Percentiles rank a stretch among this genome's conserved stretches.
Conservation (phyloP, 2,329 filamentous ascomycete genomes). For the Aspergillus eucalypticola region DNA sequence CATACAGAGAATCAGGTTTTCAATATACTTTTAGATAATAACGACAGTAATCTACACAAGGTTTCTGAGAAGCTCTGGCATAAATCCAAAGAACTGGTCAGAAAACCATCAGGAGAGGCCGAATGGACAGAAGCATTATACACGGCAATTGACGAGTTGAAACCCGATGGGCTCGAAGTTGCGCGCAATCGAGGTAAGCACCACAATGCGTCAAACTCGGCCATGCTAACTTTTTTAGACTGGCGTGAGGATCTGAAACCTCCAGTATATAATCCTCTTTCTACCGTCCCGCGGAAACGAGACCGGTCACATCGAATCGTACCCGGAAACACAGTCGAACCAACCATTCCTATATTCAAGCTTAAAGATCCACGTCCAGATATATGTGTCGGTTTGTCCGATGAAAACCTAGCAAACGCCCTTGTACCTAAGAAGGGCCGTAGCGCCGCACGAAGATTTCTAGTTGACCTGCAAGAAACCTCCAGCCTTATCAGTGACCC, state of each 20-base stretch:
- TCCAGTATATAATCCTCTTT: constrained; percentile 6
- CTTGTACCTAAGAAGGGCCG: neutral
- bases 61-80: constrained; percentile 4
- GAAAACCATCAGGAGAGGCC: constrained; percentile 1
- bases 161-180: neutral
- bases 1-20: too few species aligned
- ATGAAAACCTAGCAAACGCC: neutral
- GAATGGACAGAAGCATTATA: constrained; percentile 13
- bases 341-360: neutral
- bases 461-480: constrained; percentile 6
- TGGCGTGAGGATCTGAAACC: constrained; percentile 11
- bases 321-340: neutral
- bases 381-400: neutral
- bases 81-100: constrained; percentile 9
- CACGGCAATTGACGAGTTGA: constrained; percentile 8
- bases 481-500: constrained; percentile 9
- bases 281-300: constrained; percentile 3
- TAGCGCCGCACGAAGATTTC: neutral
- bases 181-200: constrained; percentile 5
- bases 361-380: neutral
- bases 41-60: too few species aligned
- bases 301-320: neutral
- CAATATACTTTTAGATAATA: too few species aligned
- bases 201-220: neutral
- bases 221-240: neutral